Conservation (phyloP, 1,284 basidiomycete genomes). For the Vanrija sp. region DNA sequence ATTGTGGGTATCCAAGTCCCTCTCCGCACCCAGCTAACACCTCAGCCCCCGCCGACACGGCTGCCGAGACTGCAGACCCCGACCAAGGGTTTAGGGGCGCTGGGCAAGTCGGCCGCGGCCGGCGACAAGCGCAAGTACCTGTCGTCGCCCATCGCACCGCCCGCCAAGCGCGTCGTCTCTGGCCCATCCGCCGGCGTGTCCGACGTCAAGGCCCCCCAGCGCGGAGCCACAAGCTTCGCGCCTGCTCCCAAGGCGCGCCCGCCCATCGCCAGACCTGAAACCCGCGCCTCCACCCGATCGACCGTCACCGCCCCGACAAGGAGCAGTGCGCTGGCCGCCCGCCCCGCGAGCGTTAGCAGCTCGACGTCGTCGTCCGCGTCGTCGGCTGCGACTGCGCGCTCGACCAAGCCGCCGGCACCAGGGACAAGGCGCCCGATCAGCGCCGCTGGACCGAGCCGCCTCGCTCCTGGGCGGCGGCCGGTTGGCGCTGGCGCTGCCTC, state of each 20-base stretch:
- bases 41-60: slow-evolving; percentile 20
- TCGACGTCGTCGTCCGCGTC: not conserved
- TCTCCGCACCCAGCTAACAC: not conserved
- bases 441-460: no score
- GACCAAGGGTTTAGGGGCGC: not conserved
- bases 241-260: slow-evolving; percentile 4
- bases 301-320: no score
- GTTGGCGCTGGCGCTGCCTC: no score
- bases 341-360: not conserved
- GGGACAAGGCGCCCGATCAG: no score
- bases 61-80: slow-evolving; percentile 32
- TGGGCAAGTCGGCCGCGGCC: not conserved
- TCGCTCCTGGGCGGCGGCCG: no score
- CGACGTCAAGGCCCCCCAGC: not conserved
- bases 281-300: not conserved
- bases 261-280: slow-evolving; percentile 8
- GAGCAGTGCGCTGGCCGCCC: not conserved
- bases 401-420: not conserved
- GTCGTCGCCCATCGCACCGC: slow-evolving; percentile 22
- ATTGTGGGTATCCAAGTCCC: slow-evolving; percentile 15
- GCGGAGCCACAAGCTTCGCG: not conserved
- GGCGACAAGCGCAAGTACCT: slow-evolving; percentile 33
- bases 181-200: slow-evolving; percentile 7
- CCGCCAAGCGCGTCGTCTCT: slow-evolving; percentile 28
- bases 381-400: not conserved